Conservation (phyloP, 2,329 filamentous ascomycete genomes). For the Gnomoniopsis sp. region DNA sequence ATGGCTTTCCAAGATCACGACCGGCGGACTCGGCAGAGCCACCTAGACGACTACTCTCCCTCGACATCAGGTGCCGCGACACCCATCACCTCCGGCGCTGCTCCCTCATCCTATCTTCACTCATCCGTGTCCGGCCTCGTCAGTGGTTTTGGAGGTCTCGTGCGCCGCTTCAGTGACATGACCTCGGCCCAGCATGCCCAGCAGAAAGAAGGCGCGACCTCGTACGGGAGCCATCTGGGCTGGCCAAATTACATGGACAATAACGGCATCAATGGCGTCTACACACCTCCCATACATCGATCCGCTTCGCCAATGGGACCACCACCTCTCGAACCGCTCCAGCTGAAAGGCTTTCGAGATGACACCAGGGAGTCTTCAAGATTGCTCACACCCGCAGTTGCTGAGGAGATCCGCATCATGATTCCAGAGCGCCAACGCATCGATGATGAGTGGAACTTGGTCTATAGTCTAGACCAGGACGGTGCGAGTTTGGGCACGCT, state of each 20-base stretch:
- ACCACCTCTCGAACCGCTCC: slow-evolving; percentile 80
- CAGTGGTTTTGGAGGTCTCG: slow-evolving; percentile 57
- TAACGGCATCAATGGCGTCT: slow-evolving; percentile 55
- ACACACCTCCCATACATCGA: slow-evolving; percentile 54
- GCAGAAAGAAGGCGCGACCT: slow-evolving; percentile 14
- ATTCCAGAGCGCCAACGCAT: slow-evolving; percentile 84
- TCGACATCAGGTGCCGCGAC: slow-evolving; percentile 26
- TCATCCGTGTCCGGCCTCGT: slow-evolving; percentile 33
- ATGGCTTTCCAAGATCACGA: slow-evolving; percentile 17
- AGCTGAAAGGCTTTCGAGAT: slow-evolving; percentile 62
- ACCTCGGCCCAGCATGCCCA: slow-evolving; percentile 19
- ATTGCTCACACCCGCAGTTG: slow-evolving; percentile 69
- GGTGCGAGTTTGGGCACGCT: slow-evolving; percentile 83
- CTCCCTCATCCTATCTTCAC: slow-evolving; percentile 27
- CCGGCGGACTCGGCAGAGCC: slow-evolving; percentile 5
- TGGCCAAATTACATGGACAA: slow-evolving; percentile 24
- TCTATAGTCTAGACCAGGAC: slow-evolving; percentile 89
- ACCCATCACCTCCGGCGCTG: slow-evolving; percentile 24
- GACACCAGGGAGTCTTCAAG: slow-evolving; percentile 58
- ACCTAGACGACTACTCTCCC: slow-evolving; percentile 21
- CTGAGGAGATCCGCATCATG: slow-evolving; percentile 89
- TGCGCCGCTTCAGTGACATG: slow-evolving; percentile 61
- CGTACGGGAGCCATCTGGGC: slow-evolving; percentile 10
- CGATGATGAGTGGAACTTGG: slow-evolving; percentile 78
- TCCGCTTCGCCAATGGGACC: slow-evolving; percentile 78